phyloP scores from a whole-genome alignment of 2,329 filamentous ascomycete genomes.

The Domatiomyces catenatus region DNA sequence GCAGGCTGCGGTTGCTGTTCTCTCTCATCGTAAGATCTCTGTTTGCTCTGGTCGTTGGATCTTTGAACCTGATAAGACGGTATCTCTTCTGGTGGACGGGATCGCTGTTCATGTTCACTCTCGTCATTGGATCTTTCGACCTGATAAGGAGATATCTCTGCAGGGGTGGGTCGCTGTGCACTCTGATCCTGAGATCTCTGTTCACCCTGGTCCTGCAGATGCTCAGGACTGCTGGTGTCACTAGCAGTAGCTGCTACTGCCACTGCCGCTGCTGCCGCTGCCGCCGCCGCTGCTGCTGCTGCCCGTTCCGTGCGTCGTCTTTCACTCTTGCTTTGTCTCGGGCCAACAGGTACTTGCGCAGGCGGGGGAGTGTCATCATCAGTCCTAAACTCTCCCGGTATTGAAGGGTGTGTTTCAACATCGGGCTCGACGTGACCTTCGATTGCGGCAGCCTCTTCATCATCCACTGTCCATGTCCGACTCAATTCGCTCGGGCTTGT shows the following conservation, averaged over 20 bases:
- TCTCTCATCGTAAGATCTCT: too few relatives aligned
- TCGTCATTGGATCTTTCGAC: too few relatives aligned
- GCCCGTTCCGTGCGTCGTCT: conserved; percentile 10
- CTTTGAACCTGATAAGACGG: too few relatives aligned
- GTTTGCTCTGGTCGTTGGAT: too few relatives aligned
- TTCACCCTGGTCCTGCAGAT: not conserved
- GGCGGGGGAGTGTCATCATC: not conserved
- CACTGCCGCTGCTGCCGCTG: conserved; percentile 4
- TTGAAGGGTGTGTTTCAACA: not conserved
- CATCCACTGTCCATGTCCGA: conserved; percentile 9
- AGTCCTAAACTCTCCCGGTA: not conserved
- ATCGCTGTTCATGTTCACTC: too few relatives aligned
- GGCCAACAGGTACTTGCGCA: not conserved
- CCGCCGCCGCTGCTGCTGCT: conserved; percentile 2
- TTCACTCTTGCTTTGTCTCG: conserved; percentile 8
- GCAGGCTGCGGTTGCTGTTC: too few relatives aligned
- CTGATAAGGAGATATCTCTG: too few relatives aligned
- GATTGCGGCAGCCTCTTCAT: conserved; percentile 8
- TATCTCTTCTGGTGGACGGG: too few relatives aligned
- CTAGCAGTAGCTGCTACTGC: conserved; percentile 1
- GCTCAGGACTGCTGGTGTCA: not conserved
- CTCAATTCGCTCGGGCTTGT: conserved; percentile 1
- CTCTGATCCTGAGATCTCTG: too few relatives aligned
- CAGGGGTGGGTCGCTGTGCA: too few relatives aligned
- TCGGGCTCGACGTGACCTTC: not conserved